Conservation (phyloP, 1,139 yeast species). For the Debaryomycetaceae sp. region DNA sequence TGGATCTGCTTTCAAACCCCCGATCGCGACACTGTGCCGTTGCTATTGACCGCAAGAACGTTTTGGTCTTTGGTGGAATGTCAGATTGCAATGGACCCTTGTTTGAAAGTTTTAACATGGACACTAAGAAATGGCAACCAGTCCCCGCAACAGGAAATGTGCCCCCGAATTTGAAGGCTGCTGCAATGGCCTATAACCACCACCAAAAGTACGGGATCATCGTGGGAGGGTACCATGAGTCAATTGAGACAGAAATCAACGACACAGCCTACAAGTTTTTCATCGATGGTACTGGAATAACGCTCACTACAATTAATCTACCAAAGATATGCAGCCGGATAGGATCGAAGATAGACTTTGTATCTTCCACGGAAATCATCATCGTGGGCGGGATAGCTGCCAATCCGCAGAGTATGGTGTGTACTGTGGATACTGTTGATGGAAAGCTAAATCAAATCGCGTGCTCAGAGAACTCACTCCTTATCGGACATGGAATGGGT, state of each 20-base stretch:
- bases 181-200: conserved; percentile 25
- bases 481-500: conserved; percentile 54
- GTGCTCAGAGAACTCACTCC: no score
- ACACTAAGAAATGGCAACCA: conserved; percentile 7
- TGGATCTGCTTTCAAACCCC: conserved; percentile 35
- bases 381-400: no score
- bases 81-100: conserved; percentile 3
- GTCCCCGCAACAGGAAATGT: conserved; percentile 8
- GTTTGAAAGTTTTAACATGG: conserved; percentile 12
- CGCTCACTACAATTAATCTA: no score
- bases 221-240: conserved; percentile 43
- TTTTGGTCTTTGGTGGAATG: conserved; percentile 48
- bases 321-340: no score
- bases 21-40: conserved; percentile 47
- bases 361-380: no score
- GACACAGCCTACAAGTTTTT: conserved; percentile 22
- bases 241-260: conserved; percentile 21
- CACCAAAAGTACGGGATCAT: conserved; percentile 30
- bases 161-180: conserved; percentile 13
- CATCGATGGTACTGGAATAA: no score
- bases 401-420: no score
- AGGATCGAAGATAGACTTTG: no score
- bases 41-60: conserved; percentile 16
- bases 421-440: conserved; percentile 4
- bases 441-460: no score